Base-by-base conservation (phyloP, 148 eudicot genomes). In the Rhododendron williamsianum region DNA sequence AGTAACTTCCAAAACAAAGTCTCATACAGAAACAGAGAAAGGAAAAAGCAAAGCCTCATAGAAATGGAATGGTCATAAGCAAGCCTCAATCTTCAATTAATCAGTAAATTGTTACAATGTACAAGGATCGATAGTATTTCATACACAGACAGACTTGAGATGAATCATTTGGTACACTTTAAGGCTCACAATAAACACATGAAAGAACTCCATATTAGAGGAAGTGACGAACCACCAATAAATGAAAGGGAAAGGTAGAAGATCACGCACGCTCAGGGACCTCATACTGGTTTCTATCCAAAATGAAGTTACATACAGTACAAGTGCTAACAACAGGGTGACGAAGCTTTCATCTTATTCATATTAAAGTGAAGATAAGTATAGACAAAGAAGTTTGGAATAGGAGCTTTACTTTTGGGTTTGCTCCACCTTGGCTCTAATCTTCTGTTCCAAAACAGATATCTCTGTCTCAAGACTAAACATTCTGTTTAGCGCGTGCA, bases 401-500 rank as follows among this genome's bases (percentile, higher is more conserved):
- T 23, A 63, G 49, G 27, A 79, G 35, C 46, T 94, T 90, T 41
- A 93, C 90, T 94, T 93, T 82, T 92, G 93, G 82, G 36, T 87
- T 85, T 94, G 98, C 90, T 94, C 98, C 90, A 96, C 93, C 87
- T 96, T 96, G 10, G 98, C 98, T 88, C 98, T 87, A 82, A 96
- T 92, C 90, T 96, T 96, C 92, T 96, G 96, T 86, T 96, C 98
- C 91, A 96, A 87, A 4, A 96, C 90, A 71, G 96, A 91, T 52
- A 94, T 88, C 88, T 94, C 98, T 13, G 98, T 96, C 89, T 96
- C 98, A 13, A 96, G 94, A 86, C 92, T 94, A 82, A 92, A 96
- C 98, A 96, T 96, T 88, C 98, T 88, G 87, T 96, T 96, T 12
- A 96, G 89, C 46, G 98, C 98, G 80, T 96, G 93, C 98, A 96